Conservation (phyloP, 2,329 filamentous ascomycete species). For the Botryotinia narcissicola region DNA sequence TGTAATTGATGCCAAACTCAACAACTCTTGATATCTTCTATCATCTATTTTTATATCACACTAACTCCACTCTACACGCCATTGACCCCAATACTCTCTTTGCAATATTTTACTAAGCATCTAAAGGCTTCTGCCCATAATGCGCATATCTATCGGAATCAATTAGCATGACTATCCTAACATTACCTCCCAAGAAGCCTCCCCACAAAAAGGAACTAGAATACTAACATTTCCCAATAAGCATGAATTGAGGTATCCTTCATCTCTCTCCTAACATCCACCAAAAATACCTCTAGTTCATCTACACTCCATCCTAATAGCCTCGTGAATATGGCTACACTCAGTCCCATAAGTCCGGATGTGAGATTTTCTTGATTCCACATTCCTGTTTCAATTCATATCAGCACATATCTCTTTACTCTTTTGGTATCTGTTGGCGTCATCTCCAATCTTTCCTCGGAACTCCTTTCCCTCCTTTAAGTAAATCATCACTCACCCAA, state of each 20-base stretch:
- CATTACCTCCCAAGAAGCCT: neutral
- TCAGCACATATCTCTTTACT: neutral
- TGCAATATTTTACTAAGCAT: neutral
- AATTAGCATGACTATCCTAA: neutral
- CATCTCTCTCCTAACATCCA: slow-evolving; percentile 48
- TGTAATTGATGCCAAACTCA: neutral
- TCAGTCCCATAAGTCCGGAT: neutral
- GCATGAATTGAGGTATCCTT: slow-evolving; percentile 41
- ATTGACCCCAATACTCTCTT: neutral
- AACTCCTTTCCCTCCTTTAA: neutral
- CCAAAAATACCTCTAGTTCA: slow-evolving; percentile 49
- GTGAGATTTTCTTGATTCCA: slow-evolving; percentile 7
- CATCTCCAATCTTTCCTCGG: neutral
- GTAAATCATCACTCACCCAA: slow-evolving; percentile 45
- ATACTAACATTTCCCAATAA: slow-evolving; percentile 55
- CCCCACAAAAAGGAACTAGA: slow-evolving; percentile 27
- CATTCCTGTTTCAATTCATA: neutral
- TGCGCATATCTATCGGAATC: neutral
- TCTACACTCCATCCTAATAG: slow-evolving; percentile 48
- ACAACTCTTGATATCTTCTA: neutral
- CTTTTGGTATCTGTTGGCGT: too few species aligned
- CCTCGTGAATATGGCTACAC: slow-evolving; percentile 48
- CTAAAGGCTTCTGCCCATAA: slow-evolving; percentile 1
- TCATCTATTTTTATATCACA: neutral
- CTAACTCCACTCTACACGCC: neutral